A percentile compares a stretch with the other conserved stretches of the same genome.
Evolutionary conservation across 106 monocot species (phyloP).

Genomic region (Gastrodia elata): DNA sequence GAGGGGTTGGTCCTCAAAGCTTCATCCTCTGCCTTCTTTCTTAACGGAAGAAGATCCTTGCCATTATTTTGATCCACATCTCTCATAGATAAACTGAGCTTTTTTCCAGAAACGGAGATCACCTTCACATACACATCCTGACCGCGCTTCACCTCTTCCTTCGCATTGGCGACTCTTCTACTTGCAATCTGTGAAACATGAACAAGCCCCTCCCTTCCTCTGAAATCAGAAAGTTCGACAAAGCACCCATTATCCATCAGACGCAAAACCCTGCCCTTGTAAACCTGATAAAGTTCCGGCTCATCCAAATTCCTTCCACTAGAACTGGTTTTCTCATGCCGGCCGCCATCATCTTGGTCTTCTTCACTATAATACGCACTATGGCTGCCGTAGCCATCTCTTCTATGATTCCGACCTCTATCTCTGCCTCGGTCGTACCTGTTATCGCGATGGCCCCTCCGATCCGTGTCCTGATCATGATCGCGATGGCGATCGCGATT

Average conservation of each 20-base stretch:
- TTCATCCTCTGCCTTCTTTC: conserved; percentile 46
- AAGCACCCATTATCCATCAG: conserved; percentile 94
- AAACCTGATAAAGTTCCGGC: conserved; percentile 67
- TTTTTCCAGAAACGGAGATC: conserved; percentile 73
- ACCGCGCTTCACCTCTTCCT: conserved; percentile 71
- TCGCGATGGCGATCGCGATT: conserved; percentile 9
- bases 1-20: conserved; percentile 52
- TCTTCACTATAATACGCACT: conserved; percentile 17
- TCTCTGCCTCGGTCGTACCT: conserved; percentile 22
- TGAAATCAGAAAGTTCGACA: conserved; percentile 59
- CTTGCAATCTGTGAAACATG: conserved; percentile 82
- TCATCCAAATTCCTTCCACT: conserved; percentile 23
- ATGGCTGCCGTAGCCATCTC: conserved; percentile 20
- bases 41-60: conserved; percentile 70
- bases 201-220: conserved; percentile 73
- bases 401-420: conserved; percentile 11
- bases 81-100: conserved; percentile 74
- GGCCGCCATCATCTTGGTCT: conserved; percentile 10
- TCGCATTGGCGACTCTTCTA: conserved; percentile 51
- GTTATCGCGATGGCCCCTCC: conserved; percentile 9
- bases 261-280: conserved; percentile 66
- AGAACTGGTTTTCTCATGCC: conserved; percentile 3
- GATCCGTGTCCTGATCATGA: conserved; percentile 14
- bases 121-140: conserved; percentile 87
- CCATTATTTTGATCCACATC: conserved; percentile 89